Evolutionary conservation across 495 filamentous ascomycete genomes (phyloP), one percentile per base, ranked within the genome.

Genomic region (Xylaria scruposa): DNA sequence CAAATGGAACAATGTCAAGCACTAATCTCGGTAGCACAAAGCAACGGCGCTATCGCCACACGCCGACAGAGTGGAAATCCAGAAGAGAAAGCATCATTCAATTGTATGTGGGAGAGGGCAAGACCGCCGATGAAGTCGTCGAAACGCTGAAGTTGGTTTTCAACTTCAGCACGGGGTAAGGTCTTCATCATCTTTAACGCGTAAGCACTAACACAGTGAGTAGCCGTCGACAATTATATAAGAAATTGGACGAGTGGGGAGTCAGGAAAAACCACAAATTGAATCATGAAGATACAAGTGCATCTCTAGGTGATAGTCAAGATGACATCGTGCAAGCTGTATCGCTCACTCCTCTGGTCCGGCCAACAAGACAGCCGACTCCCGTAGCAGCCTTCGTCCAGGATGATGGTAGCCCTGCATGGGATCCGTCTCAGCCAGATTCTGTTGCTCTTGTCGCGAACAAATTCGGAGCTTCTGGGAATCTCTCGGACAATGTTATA

Each of bases 81-180:
- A 63, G 29, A 42, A 40, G 44, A 63, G 60, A 63, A 46, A 63
- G 31, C 10, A 63, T 63, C 60, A 63, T 63, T 63, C 31, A 63
- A 46, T 46, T 63, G 36, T 63, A 63, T 63, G 21, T 63, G n/a
- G 60, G 44, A 24, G 36, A 63, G 36, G 44, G 19, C 60, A 63
- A 42, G 60, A 63, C 36, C 44, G 60, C 44, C 60, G 60, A 63
- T 38, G 36, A 63, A 42, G 60, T 63, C 60, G n/a, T 63, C 44
- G 60, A 63, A 63, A 63, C 44, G 29, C 60, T 63, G 44, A 46
- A 63, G 44, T 63, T 26, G 29, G 31, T 5, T 44, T 63, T 40
- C 60, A 42, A 24, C 36, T 63, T 63, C 60, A 42, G 31, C 31
- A 63, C 60, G 10, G 36, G 59, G 59, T 62, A 62, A 49, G 15